Percentiles rank a stretch among this genome's conserved stretches.
These are phyloP conservation scores for Chlamydomonas sp. DNA, from an alignment of 139 green algal species.

Conservation along the genomic window DNA sequence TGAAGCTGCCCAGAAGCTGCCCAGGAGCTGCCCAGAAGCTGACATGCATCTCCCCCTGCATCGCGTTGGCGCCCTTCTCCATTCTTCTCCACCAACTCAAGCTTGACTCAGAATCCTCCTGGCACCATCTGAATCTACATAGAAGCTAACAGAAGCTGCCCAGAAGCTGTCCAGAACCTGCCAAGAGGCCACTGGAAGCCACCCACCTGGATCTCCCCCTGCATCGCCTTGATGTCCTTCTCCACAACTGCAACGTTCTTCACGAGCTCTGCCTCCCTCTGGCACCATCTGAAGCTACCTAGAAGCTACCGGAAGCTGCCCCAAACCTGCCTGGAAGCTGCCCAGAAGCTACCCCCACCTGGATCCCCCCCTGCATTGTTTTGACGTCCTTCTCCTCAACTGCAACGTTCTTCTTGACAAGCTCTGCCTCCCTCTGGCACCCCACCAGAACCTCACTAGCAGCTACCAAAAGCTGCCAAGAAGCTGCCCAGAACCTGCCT, in stretches of 20 bases:
- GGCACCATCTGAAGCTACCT: too few relatives aligned
- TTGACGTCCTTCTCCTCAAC: slow-evolving; percentile 69
- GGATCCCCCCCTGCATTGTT: slow-evolving; percentile 44
- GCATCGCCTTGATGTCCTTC: slow-evolving; percentile 63
- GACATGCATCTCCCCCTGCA: slow-evolving; percentile 42
- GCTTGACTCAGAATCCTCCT: slow-evolving; percentile 57
- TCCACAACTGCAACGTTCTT: slow-evolving; percentile 58
- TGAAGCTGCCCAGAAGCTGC: too few relatives aligned
- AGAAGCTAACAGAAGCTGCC: too few relatives aligned
- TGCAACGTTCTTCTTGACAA: slow-evolving; percentile 57
- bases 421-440: slow-evolving; percentile 65
- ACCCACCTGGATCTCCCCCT: slow-evolving; percentile 32
- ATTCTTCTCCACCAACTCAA: slow-evolving; percentile 62
- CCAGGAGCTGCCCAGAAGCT: too few relatives aligned
- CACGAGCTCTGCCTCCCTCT: slow-evolving; percentile 65
- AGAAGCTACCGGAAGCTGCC: too few relatives aligned
- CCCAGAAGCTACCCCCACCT: too few relatives aligned
- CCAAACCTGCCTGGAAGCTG: too few relatives aligned
- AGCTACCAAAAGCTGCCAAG: too few relatives aligned
- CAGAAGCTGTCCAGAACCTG: too few relatives aligned
- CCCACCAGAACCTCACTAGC: too few relatives aligned
- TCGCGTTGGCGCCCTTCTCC: slow-evolving; percentile 61
- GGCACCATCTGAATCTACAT: slow-evolving; percentile 67
- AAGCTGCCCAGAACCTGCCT: too few relatives aligned
- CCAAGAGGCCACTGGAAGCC: background rate